These are phyloP conservation scores for Chaetomium globosum DNA, from an alignment of 2,329 filamentous ascomycete species.

Conservation along the genomic window DNA sequence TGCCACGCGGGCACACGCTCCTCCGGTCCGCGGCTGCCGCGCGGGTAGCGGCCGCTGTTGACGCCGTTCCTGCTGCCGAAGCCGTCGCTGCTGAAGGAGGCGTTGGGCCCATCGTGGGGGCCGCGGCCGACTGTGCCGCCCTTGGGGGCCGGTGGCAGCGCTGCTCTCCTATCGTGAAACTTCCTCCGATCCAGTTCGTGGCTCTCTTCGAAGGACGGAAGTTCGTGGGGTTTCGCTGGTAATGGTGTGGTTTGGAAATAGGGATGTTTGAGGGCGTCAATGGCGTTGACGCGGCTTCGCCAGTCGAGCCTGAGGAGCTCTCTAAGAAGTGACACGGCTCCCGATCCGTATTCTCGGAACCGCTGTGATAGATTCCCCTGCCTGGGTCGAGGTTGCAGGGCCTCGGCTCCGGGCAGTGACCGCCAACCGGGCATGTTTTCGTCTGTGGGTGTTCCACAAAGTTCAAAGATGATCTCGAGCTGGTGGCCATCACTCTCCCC, in stretches of 20 bases:
- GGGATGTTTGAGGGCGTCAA: slow-evolving; percentile 87
- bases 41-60: slow-evolving; percentile 51
- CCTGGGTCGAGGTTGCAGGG: slow-evolving; percentile 64
- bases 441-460: slow-evolving; percentile 87
- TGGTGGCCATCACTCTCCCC: slow-evolving; percentile 89
- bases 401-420: slow-evolving; percentile 77
- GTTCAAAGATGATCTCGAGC: slow-evolving; percentile 88
- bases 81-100: slow-evolving; percentile 55
- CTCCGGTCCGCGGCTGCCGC: slow-evolving; percentile 41
- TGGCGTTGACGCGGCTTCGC: slow-evolving; percentile 84
- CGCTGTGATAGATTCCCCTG: slow-evolving; percentile 68
- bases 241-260: slow-evolving; percentile 83
- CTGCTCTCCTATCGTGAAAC: slow-evolving; percentile 81
- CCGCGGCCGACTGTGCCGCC: slow-evolving; percentile 85
- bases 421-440: slow-evolving; percentile 93
- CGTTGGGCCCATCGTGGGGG: slow-evolving; percentile 54
- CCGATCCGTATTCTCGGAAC: slow-evolving; percentile 75
- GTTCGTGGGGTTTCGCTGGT: slow-evolving; percentile 78
- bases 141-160: slow-evolving; percentile 84
- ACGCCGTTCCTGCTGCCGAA: slow-evolving; percentile 54
- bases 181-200: slow-evolving; percentile 95
- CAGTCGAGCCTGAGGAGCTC: slow-evolving; percentile 89
- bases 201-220: slow-evolving; percentile 91
- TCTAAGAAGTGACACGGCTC: slow-evolving; percentile 75
- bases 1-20: slow-evolving; percentile 57